Conservation (phyloP, 2,329 filamentous ascomycete genomes). For the Curvularia sp. region DNA sequence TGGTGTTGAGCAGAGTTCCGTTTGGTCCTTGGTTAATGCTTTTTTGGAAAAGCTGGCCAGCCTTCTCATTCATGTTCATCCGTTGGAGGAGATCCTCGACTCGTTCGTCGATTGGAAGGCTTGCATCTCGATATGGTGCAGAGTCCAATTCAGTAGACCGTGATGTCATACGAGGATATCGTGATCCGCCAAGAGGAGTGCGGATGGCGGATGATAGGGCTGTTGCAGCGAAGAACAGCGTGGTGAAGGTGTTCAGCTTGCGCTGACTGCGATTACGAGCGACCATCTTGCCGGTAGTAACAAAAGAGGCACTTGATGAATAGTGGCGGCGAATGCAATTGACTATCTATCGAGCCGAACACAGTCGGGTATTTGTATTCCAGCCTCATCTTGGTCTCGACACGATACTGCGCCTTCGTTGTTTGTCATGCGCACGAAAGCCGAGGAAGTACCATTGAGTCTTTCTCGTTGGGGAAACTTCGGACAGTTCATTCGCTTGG, state of each 20-base stretch:
- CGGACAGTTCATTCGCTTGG: conserved; percentile 8
- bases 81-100: conserved; percentile 55
- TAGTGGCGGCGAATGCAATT: neutral
- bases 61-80: conserved; percentile 60
- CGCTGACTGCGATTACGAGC: conserved; percentile 17
- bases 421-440: conserved; percentile 8
- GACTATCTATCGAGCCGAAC: neutral
- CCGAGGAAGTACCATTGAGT: conserved; percentile 12
- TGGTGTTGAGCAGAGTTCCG: conserved; percentile 43
- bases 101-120: conserved; percentile 54
- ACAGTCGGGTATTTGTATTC: conserved; percentile 21
- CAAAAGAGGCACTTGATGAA: conserved; percentile 2
- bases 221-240: conserved; percentile 25
- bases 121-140: conserved; percentile 48
- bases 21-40: conserved; percentile 45
- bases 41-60: conserved; percentile 57
- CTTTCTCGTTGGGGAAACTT: conserved; percentile 14
- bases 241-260: conserved; percentile 23
- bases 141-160: conserved; percentile 20
- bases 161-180: conserved; percentile 9
- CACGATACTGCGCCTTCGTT: conserved; percentile 3
- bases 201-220: conserved; percentile 22
- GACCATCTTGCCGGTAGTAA: conserved; percentile 18
- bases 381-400: conserved; percentile 1
- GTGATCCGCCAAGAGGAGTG: conserved; percentile 10